These are phyloP conservation scores for Podospora appendiculata DNA, from an alignment of 495 filamentous ascomycete genomes.

Conservation along the genomic window DNA sequence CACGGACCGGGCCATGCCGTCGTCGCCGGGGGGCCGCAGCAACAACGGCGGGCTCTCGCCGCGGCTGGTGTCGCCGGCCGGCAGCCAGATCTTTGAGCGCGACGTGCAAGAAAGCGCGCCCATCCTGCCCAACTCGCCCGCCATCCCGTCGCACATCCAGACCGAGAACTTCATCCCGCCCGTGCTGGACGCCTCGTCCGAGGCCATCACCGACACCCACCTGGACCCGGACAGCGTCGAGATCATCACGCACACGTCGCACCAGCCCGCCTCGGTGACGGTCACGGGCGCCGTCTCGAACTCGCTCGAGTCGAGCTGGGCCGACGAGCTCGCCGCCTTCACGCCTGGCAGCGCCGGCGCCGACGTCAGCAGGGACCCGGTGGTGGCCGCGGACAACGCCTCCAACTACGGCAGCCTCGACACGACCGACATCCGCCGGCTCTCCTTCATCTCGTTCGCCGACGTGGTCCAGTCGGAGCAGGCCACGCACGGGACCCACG, in stretches of 20 bases:
- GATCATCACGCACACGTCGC: conserved; percentile 74
- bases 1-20: conserved; percentile 35
- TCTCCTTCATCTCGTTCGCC: conserved; percentile 91
- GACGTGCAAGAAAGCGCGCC: conserved; percentile 74
- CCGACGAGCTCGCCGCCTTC: conserved; percentile 49
- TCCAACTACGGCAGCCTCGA: conserved; percentile 69
- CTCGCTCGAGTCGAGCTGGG: conserved; percentile 32
- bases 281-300: conserved; percentile 38
- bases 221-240: conserved; percentile 76
- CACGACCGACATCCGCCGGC: conserved; percentile 65
- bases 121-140: conserved; percentile 57
- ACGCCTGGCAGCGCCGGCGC: conserved; percentile 27
- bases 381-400: conserved; percentile 40
- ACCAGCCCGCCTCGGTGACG: conserved; percentile 65
- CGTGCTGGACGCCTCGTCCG: conserved; percentile 79
- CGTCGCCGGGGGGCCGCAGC: conserved; percentile 44
- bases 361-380: not conserved
- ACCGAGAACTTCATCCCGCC: conserved; percentile 90
- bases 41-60: conserved; percentile 41
- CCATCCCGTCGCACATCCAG: conserved; percentile 80
- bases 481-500: conserved; percentile 18
- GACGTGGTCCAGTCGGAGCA: conserved; percentile 92
- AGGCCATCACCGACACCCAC: conserved; percentile 75
- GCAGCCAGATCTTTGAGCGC: conserved; percentile 88
- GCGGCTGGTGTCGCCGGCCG: conserved; percentile 55